Evolutionary conservation across 306 rosid genomes (phyloP).

Genomic region (Citrullus amarus): DNA sequence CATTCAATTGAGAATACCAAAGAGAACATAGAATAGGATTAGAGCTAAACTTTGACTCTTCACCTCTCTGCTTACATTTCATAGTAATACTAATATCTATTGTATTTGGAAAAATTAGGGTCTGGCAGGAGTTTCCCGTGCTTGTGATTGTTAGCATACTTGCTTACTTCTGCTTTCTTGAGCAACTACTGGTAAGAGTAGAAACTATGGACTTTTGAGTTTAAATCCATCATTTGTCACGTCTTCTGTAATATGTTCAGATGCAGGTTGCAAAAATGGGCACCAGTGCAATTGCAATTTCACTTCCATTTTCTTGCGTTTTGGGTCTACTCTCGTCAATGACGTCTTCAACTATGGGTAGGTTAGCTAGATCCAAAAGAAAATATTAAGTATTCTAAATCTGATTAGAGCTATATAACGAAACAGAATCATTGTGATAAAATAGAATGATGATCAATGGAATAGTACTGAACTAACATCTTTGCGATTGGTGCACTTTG

Average conservation of each 20-base stretch:
- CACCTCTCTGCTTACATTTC: conserved; percentile 2
- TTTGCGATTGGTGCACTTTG: background rate
- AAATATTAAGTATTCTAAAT: background rate
- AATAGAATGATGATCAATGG: background rate
- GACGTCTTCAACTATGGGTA: conserved; percentile 96
- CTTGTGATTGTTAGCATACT: conserved; percentile 94
- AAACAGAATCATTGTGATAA: background rate
- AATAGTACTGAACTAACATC: background rate
- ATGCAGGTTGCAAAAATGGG: conserved; percentile 68
- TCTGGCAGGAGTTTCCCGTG: conserved; percentile 96
- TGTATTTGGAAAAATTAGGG: conserved; percentile 27
- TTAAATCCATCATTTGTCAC: conserved; percentile 10
- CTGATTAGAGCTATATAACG: background rate
- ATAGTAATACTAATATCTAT: background rate
- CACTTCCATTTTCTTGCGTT: conserved; percentile 94
- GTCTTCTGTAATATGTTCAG: conserved; percentile 13
- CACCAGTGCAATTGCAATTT: conserved; percentile 61
- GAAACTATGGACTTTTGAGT: background rate
- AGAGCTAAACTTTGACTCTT: background rate
- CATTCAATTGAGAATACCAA: background rate
- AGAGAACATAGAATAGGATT: background rate
- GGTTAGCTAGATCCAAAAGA: conserved; percentile 12
- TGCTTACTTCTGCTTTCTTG: conserved; percentile 93
- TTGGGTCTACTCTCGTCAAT: conserved; percentile 82
- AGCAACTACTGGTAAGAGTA: conserved; percentile 74